phyloP scores from a whole-genome alignment of 495 filamentous ascomycete genomes.

The Podospora pseudocomata region DNA sequence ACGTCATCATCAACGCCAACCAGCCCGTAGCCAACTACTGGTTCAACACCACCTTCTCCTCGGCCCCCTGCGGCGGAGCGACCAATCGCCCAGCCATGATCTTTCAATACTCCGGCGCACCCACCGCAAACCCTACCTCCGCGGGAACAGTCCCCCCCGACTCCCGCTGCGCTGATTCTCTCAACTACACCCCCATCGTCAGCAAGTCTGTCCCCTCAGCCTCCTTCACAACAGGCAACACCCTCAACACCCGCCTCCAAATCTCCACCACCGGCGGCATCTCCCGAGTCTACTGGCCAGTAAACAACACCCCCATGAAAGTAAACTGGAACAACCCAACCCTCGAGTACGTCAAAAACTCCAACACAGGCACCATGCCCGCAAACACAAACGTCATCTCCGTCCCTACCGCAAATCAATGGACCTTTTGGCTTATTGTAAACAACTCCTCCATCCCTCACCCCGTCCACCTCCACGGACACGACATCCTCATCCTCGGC shows the following conservation, averaged over 20 bases:
- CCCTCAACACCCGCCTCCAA: constrained; percentile 14
- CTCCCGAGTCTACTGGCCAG: constrained; percentile 26
- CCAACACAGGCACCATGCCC: constrained; percentile 28
- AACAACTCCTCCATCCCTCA: constrained; percentile 36
- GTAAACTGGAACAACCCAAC: constrained; percentile 38
- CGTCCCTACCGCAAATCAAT: constrained; percentile 26
- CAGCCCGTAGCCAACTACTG: constrained; percentile 55
- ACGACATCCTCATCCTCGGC: constrained; percentile 56
- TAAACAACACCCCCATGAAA: constrained; percentile 32
- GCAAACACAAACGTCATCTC: constrained; percentile 30
- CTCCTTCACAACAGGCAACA: constrained; percentile 14
- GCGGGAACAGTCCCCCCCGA: constrained; percentile 16
- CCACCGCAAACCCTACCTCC: constrained; percentile 22
- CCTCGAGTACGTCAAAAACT: constrained; percentile 32
- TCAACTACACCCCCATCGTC: constrained; percentile 24
- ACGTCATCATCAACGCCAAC: constrained; percentile 62
- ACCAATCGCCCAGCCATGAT: constrained; percentile 33
- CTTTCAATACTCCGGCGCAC: constrained; percentile 38
- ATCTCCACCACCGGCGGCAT: constrained; percentile 11
- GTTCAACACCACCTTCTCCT: constrained; percentile 41
- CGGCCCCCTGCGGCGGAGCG: constrained; percentile 26
- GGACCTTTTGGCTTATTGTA: constrained; percentile 38
- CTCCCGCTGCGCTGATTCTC: constrained; percentile 22
- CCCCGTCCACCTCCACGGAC: constrained; percentile 57
- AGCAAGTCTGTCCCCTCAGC: constrained; percentile 15